These are phyloP conservation scores for Leccinum pellstonianum DNA, from an alignment of 768 basidiomycete genomes.

Conservation along the genomic window DNA sequence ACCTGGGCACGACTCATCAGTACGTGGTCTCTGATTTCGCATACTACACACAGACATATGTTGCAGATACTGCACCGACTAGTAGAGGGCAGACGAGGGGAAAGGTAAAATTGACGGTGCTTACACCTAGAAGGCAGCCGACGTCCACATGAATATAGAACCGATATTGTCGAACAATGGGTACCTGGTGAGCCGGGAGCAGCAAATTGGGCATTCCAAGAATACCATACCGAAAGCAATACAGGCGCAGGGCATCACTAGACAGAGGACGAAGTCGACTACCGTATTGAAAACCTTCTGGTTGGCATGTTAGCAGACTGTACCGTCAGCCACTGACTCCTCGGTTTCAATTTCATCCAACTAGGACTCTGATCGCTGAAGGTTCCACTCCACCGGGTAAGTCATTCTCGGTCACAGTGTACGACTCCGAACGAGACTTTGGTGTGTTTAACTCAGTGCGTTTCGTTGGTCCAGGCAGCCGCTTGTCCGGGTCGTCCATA, in stretches of 20 bases:
- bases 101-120: constrained; percentile 34
- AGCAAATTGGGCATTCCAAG: not conserved
- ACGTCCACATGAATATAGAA: constrained; percentile 49
- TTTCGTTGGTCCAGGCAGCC: too few species aligned
- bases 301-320: not conserved
- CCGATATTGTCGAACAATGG: constrained; percentile 49
- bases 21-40: not conserved
- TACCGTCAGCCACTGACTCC: too few species aligned
- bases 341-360: too few species aligned
- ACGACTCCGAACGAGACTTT: too few species aligned
- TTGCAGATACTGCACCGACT: constrained; percentile 43
- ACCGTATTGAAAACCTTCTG: constrained; percentile 26
- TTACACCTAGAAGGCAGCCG: constrained; percentile 42
- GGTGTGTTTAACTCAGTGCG: too few species aligned
- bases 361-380: not conserved
- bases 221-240: constrained; percentile 31
- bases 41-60: constrained; percentile 35
- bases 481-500: too few species aligned
- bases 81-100: constrained; percentile 47
- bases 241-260: constrained; percentile 34
- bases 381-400: not conserved
- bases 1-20: constrained; percentile 7
- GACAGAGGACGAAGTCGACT: constrained; percentile 29
- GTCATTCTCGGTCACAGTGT: too few species aligned
- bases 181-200: constrained; percentile 3